Base-by-base conservation (phyloP, 805 yeast genomes). In the Hanseniaspora jakobsenii region DNA sequence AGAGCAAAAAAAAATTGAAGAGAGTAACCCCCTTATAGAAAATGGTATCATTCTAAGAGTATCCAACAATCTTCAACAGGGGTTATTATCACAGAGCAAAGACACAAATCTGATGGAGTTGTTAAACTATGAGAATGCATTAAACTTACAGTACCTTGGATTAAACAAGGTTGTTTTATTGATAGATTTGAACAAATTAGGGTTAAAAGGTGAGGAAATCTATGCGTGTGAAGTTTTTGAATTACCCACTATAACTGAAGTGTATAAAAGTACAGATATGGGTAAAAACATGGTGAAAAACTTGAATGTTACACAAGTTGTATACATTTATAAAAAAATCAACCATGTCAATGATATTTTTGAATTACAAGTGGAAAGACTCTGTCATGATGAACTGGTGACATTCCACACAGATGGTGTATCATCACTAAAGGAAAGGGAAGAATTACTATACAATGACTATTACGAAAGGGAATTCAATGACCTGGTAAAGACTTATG, bases 21-120 rank as follows among this genome's bases (percentile, higher is more conserved):
- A 91, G 58, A 95, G 86, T 49, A 96, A 91, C 56, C 97, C 98
- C 1, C 64, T 85, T 49, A 66, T 85, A 7, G 97, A 91, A 56
- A 94, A 84, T 51, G 94, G 91, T 0, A 69, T 91, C 1, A 68
- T 86, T 1, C 59, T 91, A 34, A 69, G 98, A 44, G 77, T 89
- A 64, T 51, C 78, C n/a, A 69, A 70, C 1, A 65, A 69, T 28
- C 64, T 72, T 4, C 60, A 58, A 36, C 55, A 60, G 3, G 95
- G 83, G 47, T 75, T 73, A 3, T n/a, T 42, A 12, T 35, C 46
- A 4, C 40, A 37, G n/a, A 37, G 32, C 18, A 37, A 37, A 19
- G 37, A 42, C 18, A 42, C 46, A 10, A 32, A 42, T 23, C 27
- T 42, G 4, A 17, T 42, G 8, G 46, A 42, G 16, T 22, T 42